These are phyloP conservation scores for Fusarium sp. DNA, from an alignment of 2,329 filamentous ascomycete genomes.

Conservation along the genomic window DNA sequence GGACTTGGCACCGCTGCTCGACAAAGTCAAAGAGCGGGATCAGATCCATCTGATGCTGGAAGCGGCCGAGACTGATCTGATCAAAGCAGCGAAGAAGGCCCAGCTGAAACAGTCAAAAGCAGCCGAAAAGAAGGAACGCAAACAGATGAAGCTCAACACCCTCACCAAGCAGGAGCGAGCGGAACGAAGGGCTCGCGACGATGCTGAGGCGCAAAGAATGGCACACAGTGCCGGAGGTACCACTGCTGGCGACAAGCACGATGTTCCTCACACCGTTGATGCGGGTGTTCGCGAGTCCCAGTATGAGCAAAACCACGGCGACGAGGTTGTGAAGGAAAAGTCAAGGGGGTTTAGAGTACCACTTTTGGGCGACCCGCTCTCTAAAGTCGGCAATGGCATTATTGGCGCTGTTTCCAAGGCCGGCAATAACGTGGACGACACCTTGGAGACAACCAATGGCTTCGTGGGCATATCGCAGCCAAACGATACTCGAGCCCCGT, in stretches of 20 bases:
- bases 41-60: conserved; percentile 78
- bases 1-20: conserved; percentile 81
- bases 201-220: conserved; percentile 59
- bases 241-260: conserved; percentile 61
- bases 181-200: conserved; percentile 57
- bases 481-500: conserved; percentile 4
- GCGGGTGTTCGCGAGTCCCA: conserved; percentile 55
- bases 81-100: conserved; percentile 80
- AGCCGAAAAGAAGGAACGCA: conserved; percentile 71
- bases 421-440: conserved; percentile 60
- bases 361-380: conserved; percentile 50
- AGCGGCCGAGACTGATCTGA: conserved; percentile 82
- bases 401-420: conserved; percentile 55
- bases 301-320: conserved; percentile 27
- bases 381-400: conserved; percentile 61
- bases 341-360: conserved; percentile 46
- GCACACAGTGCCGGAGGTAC: conserved; percentile 61
- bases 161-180: conserved; percentile 61
- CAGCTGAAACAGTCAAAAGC: conserved; percentile 74
- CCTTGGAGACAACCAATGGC: conserved; percentile 65
- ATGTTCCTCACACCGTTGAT: conserved; percentile 62
- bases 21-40: conserved; percentile 83
- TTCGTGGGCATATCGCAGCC: conserved; percentile 50
- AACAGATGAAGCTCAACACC: conserved; percentile 57
- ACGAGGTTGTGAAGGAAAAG: conserved; percentile 39